Evolutionary conservation across 116 monocot genomes (phyloP).

Genomic region (Papilionanthe hybrid): DNA sequence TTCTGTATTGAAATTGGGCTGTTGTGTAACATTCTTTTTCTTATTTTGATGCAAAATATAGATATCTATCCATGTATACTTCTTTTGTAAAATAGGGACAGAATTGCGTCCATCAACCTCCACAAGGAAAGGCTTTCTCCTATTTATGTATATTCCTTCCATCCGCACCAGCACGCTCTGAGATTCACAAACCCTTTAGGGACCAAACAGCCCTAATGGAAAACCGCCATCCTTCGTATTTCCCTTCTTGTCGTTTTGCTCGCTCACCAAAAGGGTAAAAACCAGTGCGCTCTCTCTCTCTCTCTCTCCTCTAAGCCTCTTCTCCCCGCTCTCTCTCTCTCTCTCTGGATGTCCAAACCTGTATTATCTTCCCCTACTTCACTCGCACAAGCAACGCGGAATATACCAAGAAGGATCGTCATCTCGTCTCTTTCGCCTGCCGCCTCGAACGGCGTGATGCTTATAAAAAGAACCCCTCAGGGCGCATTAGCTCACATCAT

Average conservation of each 20-base stretch:
- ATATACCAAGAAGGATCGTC: conserved; percentile 2
- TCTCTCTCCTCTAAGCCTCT: neutral
- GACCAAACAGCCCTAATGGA: conserved; percentile 12
- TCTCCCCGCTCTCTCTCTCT: neutral
- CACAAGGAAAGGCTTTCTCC: neutral
- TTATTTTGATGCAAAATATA: too few species aligned
- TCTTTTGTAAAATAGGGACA: too few species aligned
- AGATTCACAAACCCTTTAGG: neutral
- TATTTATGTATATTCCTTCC: neutral
- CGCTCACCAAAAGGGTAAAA: neutral
- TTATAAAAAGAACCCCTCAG: conserved; percentile 3
- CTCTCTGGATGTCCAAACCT: conserved; percentile 3
- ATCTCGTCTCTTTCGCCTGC: neutral
- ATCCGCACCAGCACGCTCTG: neutral
- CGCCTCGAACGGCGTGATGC: neutral
- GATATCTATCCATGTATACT: too few species aligned
- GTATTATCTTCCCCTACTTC: neutral
- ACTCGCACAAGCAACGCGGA: conserved; percentile 1
- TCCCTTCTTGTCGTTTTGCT: conserved; percentile 3
- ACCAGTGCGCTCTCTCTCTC: neutral
- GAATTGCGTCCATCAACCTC: neutral
- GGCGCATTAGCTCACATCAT: neutral
- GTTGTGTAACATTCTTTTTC: too few species aligned
- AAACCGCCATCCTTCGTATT: conserved; percentile 7
- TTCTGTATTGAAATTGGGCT: too few species aligned